Percentiles rank a stretch among this genome's conserved stretches.
Evolutionary conservation across 2,329 filamentous ascomycete species (phyloP).

Genomic region (Aphanocladium album): DNA sequence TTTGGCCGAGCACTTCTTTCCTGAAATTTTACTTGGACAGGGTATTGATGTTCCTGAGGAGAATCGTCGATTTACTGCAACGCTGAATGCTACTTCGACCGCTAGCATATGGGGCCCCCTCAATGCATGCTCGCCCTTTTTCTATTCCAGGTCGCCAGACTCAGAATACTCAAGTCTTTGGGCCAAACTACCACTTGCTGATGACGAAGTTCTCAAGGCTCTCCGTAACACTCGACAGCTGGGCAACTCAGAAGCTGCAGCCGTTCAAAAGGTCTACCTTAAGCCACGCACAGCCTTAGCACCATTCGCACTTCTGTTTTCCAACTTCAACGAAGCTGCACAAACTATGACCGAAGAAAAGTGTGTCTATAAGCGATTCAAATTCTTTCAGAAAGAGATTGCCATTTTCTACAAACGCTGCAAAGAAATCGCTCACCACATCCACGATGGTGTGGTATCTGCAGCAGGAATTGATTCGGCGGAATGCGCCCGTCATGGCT

Average conservation of each 20-base stretch:
- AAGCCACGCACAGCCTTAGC: constrained; percentile 5
- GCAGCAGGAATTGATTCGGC: neutral
- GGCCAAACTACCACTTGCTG: neutral
- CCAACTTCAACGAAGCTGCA: constrained; percentile 5
- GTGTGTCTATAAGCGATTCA: constrained; percentile 4
- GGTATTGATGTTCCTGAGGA: neutral
- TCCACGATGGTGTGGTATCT: neutral
- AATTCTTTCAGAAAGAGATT: constrained; percentile 2
- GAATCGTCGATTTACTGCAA: neutral
- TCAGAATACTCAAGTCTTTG: neutral
- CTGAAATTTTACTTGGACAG: neutral
- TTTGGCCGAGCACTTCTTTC: constrained; percentile 9
- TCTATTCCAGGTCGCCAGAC: neutral
- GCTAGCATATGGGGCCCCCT: neutral
- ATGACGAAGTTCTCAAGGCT: neutral
- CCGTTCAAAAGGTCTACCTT: constrained; percentile 2
- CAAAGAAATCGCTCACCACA: constrained; percentile 1
- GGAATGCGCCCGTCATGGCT: neutral
- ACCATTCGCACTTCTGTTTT: constrained; percentile 7
- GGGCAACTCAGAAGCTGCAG: neutral
- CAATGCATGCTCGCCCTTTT: constrained; percentile 7
- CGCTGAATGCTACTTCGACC: neutral
- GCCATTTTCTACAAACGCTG: constrained; percentile 6
- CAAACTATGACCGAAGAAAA: constrained; percentile 1
- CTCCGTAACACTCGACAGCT: constrained; percentile 3